phyloP scores from a whole-genome alignment of 2,329 filamentous ascomycete species.

The Nemania sp. region DNA sequence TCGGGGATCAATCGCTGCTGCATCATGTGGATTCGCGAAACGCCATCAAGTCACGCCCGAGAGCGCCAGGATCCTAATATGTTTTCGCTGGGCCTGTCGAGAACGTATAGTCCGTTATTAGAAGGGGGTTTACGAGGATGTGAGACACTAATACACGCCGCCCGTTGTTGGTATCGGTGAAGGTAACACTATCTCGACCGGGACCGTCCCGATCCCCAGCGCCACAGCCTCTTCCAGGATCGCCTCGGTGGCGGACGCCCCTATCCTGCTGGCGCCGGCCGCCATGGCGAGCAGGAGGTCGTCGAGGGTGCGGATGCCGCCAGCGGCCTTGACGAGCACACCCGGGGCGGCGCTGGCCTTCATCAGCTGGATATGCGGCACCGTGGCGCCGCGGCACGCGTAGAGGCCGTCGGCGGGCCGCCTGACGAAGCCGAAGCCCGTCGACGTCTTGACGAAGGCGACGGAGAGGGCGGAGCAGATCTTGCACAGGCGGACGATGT shows the following conservation, averaged over 20 bases:
- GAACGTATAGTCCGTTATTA: too few species aligned
- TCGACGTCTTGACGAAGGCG: conserved; percentile 64
- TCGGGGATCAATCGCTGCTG: too few species aligned
- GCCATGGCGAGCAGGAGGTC: conserved; percentile 59
- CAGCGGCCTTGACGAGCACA: conserved; percentile 62
- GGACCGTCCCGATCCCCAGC: conserved; percentile 38
- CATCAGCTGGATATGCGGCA: conserved; percentile 59
- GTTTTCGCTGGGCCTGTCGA: too few species aligned
- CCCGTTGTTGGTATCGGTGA: background rate
- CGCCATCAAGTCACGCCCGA: too few species aligned
- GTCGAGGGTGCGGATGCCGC: conserved; percentile 60
- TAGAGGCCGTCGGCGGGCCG: conserved; percentile 53
- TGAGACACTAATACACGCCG: background rate
- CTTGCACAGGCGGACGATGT: conserved; percentile 57
- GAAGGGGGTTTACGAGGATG: background rate
- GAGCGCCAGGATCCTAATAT: too few species aligned
- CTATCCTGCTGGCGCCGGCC: conserved; percentile 59
- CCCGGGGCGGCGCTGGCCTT: conserved; percentile 46
- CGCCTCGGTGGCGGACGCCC: conserved; percentile 57
- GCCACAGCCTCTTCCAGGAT: conserved; percentile 60
- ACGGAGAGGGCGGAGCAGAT: conserved; percentile 58
- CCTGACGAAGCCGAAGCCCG: conserved; percentile 65
- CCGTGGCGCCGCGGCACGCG: conserved; percentile 57
- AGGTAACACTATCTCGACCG: conserved; percentile 14
- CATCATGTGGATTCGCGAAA: too few species aligned